A percentile compares a stretch with the other conserved stretches of the same genome.
phyloP scores from a whole-genome alignment of 169 alveolate genomes.

The Eimeria sp. region DNA sequence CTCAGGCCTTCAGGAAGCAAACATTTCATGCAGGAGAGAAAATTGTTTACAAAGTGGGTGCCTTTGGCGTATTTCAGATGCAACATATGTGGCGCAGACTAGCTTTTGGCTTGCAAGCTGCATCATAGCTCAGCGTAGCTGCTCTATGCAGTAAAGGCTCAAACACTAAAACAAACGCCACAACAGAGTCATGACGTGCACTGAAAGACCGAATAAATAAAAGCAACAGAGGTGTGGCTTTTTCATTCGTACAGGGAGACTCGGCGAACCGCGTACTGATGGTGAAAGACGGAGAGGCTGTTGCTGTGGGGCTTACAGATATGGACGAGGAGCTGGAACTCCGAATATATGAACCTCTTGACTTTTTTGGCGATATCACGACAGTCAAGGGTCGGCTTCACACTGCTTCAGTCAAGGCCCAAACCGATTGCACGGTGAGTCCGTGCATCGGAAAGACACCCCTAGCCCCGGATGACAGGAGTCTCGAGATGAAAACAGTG shows the following conservation, averaged over 20 bases:
- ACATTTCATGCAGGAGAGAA: constrained; percentile 69
- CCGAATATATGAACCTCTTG: constrained; percentile 71
- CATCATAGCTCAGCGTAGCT: not conserved
- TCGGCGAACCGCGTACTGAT: constrained; percentile 51
- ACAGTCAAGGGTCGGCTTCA: constrained; percentile 58
- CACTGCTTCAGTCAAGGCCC: constrained; percentile 82
- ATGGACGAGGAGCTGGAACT: constrained; percentile 53
- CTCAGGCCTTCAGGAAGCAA: constrained; percentile 72
- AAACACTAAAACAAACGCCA: not conserved
- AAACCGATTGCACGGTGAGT: constrained; percentile 78
- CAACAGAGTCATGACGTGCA: not conserved
- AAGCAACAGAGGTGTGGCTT: not conserved
- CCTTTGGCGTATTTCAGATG: not conserved
- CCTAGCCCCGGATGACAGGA: not conserved
- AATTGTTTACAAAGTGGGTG: constrained; percentile 38
- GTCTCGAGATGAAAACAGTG: not conserved
- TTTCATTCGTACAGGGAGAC: constrained; percentile 11
- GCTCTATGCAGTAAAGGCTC: not conserved
- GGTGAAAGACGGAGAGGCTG: constrained; percentile 83
- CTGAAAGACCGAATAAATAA: not conserved
- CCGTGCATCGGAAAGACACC: not conserved
- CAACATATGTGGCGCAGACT: not conserved
- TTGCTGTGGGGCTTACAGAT: constrained; percentile 57
- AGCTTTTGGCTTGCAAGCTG: not conserved
- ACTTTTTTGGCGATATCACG: constrained; percentile 81